Conservation (phyloP, 495 filamentous ascomycete species). For the Extremus antarcticus region DNA sequence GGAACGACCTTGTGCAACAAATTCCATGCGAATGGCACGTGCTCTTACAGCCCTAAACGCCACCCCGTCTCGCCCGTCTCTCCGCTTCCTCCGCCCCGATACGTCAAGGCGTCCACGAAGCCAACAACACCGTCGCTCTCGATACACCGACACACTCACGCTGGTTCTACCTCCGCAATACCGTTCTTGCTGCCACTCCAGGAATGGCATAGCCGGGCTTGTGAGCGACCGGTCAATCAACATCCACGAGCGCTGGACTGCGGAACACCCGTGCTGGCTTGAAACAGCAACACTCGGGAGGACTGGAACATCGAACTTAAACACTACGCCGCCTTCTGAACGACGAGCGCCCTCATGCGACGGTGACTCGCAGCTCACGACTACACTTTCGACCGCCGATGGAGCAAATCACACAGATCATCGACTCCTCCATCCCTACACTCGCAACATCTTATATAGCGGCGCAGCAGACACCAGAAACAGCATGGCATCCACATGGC, state of each 20-base stretch:
- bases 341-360: neutral
- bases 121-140: neutral
- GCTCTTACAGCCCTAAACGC: neutral
- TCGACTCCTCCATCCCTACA: slow-evolving; percentile 11
- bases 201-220: no score
- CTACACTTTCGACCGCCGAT: slow-evolving; percentile 5
- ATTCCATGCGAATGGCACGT: neutral
- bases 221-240: neutral
- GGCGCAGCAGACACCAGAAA: neutral
- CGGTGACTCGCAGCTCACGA: neutral
- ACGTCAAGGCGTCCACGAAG: no score
- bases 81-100: no score
- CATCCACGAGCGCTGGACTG: neutral
- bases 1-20: neutral
- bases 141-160: no score
- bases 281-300: neutral
- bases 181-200: no score
- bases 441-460: slow-evolving; percentile 15
- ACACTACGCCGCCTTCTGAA: neutral
- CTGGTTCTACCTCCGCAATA: no score
- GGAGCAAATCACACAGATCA: slow-evolving; percentile 4
- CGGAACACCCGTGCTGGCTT: neutral
- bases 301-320: neutral
- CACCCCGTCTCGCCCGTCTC: no score
- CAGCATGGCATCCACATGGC: neutral